Base-by-base conservation (phyloP, 176 grass and related monocot species). In the Areca catechu region DNA sequence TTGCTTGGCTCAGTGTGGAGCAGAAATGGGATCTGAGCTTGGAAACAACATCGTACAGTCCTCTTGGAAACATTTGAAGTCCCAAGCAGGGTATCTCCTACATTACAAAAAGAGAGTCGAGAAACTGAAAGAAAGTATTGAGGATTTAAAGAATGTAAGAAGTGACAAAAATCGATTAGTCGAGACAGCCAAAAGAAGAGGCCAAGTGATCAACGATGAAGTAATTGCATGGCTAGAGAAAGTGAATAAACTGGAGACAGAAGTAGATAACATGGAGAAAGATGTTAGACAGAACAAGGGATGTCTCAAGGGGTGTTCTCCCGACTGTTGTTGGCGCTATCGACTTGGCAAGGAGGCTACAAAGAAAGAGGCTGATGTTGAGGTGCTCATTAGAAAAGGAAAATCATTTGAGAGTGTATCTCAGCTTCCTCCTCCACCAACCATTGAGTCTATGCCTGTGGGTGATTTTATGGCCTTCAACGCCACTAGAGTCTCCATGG, bases 381-480 rank as follows among this genome's bases (percentile, higher is more conserved):
- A 7, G 16, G 14, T 18, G 1, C 62, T 65, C 20, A 4, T 25
- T 16, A 1, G 3, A 12, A 16, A 27, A 14, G 24, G 9, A 17
- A 24, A 0, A 5, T n/a, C 20, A 49, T 9, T 64, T 64, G 20
- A 4, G 17, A 10, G 4, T 10, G 10, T 27, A 12, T 64, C 47
- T 64, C 61, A n/a, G 14, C 19, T 19, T 4, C 20, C 15, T 1
- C 4, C 9, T 1, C 48, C 48, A 28, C 5, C 62, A 14, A 51
- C 5, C 10, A 17, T 65, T 27, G 30, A 19, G 9, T 1, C 2
- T 16, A 7, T 10, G 5, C 22, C 22, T 2, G 4, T n/a, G 1
- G 22, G 21, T 15, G 49, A 77, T 14, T 69, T 70, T 19, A 63
- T 12, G n/a, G 58, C 6, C 21, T 77, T 62, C 48, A 43, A 6